These are phyloP conservation scores for Cystobasidium pallidum DNA, from an alignment of 1,284 basidiomycete species.

Conservation along the genomic window DNA sequence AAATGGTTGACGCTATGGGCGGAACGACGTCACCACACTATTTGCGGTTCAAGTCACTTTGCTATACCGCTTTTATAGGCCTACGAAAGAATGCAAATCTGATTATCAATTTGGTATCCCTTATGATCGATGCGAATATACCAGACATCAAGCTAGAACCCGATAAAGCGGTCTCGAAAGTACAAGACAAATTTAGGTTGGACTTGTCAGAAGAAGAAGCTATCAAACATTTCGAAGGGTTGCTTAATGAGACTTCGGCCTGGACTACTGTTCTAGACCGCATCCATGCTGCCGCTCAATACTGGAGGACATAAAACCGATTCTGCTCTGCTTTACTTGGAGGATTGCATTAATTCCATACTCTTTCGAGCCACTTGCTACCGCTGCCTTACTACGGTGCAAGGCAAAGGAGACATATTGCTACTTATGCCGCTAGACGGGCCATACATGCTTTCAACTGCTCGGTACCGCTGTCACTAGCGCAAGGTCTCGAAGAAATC, in stretches of 20 bases:
- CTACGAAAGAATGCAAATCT: conserved; percentile 97
- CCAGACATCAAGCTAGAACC: conserved; percentile 87
- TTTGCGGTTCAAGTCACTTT: conserved; percentile 90
- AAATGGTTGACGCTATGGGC: conserved; percentile 99
- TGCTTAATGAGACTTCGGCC: conserved; percentile 94
- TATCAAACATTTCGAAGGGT: conserved; percentile 90
- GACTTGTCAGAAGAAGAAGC: conserved; percentile 88
- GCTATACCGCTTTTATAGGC: conserved; percentile 93
- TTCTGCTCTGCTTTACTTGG: neutral
- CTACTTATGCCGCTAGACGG: too few relatives aligned
- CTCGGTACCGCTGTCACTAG: too few relatives aligned
- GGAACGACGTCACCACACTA: conserved; percentile 91
- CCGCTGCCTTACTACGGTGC: too few relatives aligned
- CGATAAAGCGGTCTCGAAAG: conserved; percentile 65
- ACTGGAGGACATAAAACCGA: conserved; percentile 47
- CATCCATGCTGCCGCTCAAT: conserved; percentile 65
- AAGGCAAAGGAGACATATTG: too few relatives aligned
- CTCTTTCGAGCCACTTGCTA: too few relatives aligned
- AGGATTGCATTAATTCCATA: too few relatives aligned
- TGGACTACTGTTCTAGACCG: conserved; percentile 88
- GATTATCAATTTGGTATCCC: conserved; percentile 90
- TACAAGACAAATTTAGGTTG: conserved; percentile 92
- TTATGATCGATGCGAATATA: conserved; percentile 98
- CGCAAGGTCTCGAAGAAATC: too few relatives aligned
- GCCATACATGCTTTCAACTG: too few relatives aligned